A percentile compares a stretch with the other conserved stretches of the same genome.
Conservation (phyloP, 257 asterid species). For the Ballota nigra region DNA sequence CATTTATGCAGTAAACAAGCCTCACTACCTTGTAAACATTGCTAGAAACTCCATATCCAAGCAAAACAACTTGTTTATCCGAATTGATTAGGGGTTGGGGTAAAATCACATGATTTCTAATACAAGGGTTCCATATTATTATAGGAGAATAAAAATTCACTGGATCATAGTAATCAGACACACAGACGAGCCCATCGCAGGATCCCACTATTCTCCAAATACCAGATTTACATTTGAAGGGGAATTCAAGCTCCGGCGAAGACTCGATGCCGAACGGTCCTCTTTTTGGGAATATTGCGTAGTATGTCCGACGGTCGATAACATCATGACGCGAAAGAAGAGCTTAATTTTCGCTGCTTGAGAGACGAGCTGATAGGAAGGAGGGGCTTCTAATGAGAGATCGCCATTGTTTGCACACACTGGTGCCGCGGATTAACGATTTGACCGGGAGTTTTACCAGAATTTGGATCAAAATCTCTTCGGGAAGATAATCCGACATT, state of each 20-base stretch:
- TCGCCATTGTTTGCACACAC: slow-evolving; percentile 54
- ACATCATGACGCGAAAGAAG: slow-evolving; percentile 39
- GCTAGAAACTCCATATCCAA: slow-evolving; percentile 48
- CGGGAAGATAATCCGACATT: slow-evolving; percentile 52
- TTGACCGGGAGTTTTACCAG: slow-evolving; percentile 44
- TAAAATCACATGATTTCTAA: slow-evolving; percentile 29
- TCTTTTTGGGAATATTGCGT: slow-evolving; percentile 13
- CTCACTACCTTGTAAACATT: slow-evolving; percentile 56
- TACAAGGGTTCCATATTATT: slow-evolving; percentile 60
- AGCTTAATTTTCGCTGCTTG: slow-evolving; percentile 15
- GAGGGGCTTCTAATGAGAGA: slow-evolving; percentile 40
- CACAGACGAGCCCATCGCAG: slow-evolving; percentile 56
- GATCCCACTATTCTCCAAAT: slow-evolving; percentile 55
- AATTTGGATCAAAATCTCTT: slow-evolving; percentile 43
- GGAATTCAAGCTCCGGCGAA: slow-evolving; percentile 31
- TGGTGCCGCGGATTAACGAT: slow-evolving; percentile 39
- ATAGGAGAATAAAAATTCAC: slow-evolving; percentile 28
- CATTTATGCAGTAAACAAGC: slow-evolving; percentile 36
- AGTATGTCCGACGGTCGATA: slow-evolving; percentile 32
- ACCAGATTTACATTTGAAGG: slow-evolving; percentile 38
- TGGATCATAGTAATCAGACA: slow-evolving; percentile 53
- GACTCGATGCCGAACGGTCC: slow-evolving; percentile 22
- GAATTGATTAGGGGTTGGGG: slow-evolving; percentile 37
- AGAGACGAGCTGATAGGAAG: slow-evolving; percentile 40
- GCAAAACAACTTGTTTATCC: slow-evolving; percentile 19